These are phyloP conservation scores for Zychaea mexicana DNA, from an alignment of 371 early-diverging fungal species.

Conservation along the genomic window DNA sequence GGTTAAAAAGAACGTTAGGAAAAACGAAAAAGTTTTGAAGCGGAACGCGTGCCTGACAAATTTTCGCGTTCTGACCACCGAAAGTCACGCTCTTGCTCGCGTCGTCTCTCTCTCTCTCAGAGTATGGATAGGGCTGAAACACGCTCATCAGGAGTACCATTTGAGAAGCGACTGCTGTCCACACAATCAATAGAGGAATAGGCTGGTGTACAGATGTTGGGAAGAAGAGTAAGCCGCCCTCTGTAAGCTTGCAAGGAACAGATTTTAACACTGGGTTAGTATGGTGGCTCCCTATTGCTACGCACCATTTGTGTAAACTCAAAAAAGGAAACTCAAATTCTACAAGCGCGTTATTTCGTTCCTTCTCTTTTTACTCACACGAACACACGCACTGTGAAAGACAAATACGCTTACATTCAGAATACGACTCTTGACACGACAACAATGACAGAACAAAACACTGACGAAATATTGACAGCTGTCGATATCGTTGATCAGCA, in stretches of 20 bases:
- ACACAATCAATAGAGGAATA: too few relatives aligned
- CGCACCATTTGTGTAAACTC: not conserved
- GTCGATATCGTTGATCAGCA: slow-evolving; percentile 60
- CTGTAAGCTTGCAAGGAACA: too few relatives aligned
- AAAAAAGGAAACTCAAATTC: too few relatives aligned
- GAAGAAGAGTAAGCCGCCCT: too few relatives aligned
- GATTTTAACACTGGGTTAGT: too few relatives aligned
- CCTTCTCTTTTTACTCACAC: not conserved
- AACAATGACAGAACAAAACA: not conserved
- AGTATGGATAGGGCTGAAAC: too few relatives aligned
- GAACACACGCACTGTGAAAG: not conserved
- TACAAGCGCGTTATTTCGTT: too few relatives aligned
- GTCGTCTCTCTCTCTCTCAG: not conserved
- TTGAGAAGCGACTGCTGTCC: too few relatives aligned
- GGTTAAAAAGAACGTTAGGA: not conserved
- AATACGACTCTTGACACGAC: too few relatives aligned
- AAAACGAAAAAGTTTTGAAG: not conserved
- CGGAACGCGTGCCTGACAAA: not conserved
- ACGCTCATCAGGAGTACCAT: too few relatives aligned
- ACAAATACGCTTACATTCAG: not conserved
- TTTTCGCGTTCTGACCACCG: not conserved
- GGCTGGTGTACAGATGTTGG: too few relatives aligned
- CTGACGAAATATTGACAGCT: slow-evolving; percentile 40
- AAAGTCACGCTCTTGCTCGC: slow-evolving; percentile 1
- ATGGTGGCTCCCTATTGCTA: too few relatives aligned